Evolutionary conservation across 176 grass and related monocot genomes (phyloP), one percentile per base, ranked within the genome.

Genomic region (Triticum dicoccoides): DNA sequence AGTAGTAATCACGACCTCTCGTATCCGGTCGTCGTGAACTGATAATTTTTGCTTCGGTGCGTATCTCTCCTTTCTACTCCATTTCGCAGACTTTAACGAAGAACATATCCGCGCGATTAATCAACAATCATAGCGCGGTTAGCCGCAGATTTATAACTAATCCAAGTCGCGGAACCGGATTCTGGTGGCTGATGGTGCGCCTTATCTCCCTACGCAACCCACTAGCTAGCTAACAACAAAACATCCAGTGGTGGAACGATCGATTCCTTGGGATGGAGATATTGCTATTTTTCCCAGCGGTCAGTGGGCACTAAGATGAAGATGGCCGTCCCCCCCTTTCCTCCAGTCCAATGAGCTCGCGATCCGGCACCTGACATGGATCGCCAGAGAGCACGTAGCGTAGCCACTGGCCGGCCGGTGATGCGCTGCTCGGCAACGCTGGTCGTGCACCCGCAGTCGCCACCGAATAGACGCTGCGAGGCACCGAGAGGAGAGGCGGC

Each of bases 201-300:
- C 88, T 86, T 86, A 82, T 90, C 88, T 23, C 42, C 25, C 83
- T 41, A 33, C 68, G 12, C 47, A 21, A 2, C 61, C 20, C 88
- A 67, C 67, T 24, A 29, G 33, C 58, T 13, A 65, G 30, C 56
- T 23, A 9, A 33, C 24, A 84, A 35, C 6, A 17, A 17, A 12
- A 8, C 58, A 61, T 7, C 10, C 9, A 0, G 20, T 79, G 81
- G 70, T 65, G 18, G 69, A 65, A 41, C 27, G 47, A 61, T 70
- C 18, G 20, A 45, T 20, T 68, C 35, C 8, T 63, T 3, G 7
- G 20, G n/a, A 76, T 10, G 0, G 63, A n/a, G 70, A 77, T 77
- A 82, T 62, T 49, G 78, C 70, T 69, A 61, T 9, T 75, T 84
- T 66, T 8, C 18, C 4, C 15, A 25, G 61, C 21, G 5, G 69